Evolutionary conservation across 345 rosid genomes (phyloP).

Genomic region (Populus tremula): DNA sequence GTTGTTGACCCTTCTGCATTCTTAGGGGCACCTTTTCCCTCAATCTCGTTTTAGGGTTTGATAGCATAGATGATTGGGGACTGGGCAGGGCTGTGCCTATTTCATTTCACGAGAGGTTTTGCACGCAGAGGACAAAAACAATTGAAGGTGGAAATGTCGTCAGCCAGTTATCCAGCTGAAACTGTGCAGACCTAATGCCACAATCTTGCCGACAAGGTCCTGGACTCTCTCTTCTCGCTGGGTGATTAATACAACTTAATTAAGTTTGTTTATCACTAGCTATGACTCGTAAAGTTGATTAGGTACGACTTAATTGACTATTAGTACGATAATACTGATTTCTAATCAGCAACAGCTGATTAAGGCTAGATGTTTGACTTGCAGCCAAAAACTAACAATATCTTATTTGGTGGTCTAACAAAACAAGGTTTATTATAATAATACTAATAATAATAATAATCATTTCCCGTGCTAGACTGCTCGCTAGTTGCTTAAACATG

Average conservation of each 20-base stretch:
- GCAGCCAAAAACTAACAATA: not conserved
- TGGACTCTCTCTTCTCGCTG: not conserved
- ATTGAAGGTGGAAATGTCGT: too few relatives aligned
- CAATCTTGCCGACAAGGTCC: not conserved
- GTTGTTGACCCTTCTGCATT: slow-evolving; percentile 1
- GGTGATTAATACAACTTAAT: not conserved
- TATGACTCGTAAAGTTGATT: not conserved
- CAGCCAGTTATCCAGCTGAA: too few relatives aligned
- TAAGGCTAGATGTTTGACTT: not conserved
- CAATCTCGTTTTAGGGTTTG: not conserved
- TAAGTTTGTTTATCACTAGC: not conserved
- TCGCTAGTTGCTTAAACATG: not conserved
- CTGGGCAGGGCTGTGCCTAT: not conserved
- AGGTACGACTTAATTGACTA: not conserved
- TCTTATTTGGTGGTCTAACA: not conserved
- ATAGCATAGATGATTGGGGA: not conserved
- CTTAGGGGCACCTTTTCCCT: not conserved
- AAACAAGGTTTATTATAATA: not conserved
- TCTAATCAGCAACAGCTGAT: not conserved
- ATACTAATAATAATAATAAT: not conserved
- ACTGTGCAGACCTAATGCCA: too few relatives aligned
- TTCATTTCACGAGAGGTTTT: not conserved
- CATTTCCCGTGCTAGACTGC: not conserved
- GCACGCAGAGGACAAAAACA: too few relatives aligned
- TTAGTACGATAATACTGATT: not conserved